phyloP scores from a whole-genome alignment of 768 basidiomycete species.

The Rhizopogon vesiculosus region DNA sequence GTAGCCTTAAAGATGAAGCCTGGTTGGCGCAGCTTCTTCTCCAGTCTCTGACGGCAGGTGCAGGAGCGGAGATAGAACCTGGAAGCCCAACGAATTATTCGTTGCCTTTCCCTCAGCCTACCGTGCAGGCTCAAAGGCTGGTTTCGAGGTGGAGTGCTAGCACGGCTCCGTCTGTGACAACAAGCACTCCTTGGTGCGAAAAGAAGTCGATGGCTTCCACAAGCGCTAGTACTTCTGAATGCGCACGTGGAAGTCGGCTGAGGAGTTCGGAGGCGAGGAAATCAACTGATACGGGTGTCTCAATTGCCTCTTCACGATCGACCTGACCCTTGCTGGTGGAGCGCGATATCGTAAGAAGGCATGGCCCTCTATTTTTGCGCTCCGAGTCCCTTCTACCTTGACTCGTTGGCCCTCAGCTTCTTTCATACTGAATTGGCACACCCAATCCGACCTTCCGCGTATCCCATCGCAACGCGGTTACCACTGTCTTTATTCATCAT shows the following conservation, averaged over 20 bases:
- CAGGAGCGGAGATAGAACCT: neutral
- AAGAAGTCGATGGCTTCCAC: neutral
- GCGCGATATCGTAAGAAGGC: neutral
- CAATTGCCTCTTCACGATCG: neutral
- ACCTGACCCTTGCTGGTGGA: neutral
- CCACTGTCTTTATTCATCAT: neutral
- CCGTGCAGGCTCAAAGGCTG: slow-evolving; percentile 12
- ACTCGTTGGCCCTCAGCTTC: neutral
- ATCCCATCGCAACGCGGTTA: neutral
- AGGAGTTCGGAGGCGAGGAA: neutral
- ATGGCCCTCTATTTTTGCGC: neutral
- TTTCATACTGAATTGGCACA: neutral
- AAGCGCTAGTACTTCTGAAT: neutral
- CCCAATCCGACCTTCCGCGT: neutral
- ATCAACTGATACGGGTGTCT: neutral
- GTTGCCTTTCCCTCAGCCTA: slow-evolving; percentile 10
- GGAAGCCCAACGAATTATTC: slow-evolving; percentile 5
- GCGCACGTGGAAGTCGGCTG: neutral
- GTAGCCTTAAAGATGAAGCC: slow-evolving; percentile 23
- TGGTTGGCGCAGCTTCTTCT: slow-evolving; percentile 25
- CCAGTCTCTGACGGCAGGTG: slow-evolving; percentile 19
- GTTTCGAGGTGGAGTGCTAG: slow-evolving; percentile 27
- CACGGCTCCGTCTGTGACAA: slow-evolving; percentile 19
- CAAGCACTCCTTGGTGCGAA: neutral
- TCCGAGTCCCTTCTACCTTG: neutral